phyloP scores from a whole-genome alignment of 2,329 filamentous ascomycete genomes.

The Sporothrix variecibatus region DNA sequence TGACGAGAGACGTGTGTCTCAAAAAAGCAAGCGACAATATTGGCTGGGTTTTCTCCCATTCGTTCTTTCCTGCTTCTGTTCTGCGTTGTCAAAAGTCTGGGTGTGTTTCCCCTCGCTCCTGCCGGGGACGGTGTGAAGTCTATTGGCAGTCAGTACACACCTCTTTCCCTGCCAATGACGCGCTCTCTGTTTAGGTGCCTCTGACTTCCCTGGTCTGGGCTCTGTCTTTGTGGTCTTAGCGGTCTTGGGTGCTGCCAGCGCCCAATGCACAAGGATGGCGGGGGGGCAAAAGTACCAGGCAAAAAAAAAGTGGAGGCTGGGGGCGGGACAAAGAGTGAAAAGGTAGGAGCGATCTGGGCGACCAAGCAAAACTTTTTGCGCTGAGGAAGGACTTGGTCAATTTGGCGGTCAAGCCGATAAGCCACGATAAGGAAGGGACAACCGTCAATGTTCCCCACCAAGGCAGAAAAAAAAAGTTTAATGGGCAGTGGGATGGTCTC shows the following conservation, averaged over 20 bases:
- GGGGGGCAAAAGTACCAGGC: conserved; percentile 1
- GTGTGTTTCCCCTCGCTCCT: conserved; percentile 4
- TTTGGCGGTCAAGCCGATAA: conserved; percentile 27
- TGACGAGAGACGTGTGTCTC: background rate
- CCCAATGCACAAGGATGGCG: conserved; percentile 8
- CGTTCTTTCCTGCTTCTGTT: background rate
- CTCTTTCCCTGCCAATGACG: conserved; percentile 5
- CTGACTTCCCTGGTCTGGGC: background rate
- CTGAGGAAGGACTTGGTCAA: background rate
- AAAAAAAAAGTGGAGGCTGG: conserved; percentile 22
- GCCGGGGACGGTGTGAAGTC: background rate
- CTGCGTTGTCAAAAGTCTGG: background rate
- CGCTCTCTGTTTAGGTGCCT: conserved; percentile 1
- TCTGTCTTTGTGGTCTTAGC: background rate
- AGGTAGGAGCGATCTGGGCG: background rate
- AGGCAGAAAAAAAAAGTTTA: conserved; percentile 21
- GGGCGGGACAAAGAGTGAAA: background rate
- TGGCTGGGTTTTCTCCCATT: conserved; percentile 7
- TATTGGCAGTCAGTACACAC: background rate
- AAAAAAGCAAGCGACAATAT: conserved; percentile 21
- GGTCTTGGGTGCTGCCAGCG: background rate
- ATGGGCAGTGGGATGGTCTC: conserved; percentile 7
- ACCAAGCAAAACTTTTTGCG: background rate
- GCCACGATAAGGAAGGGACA: conserved; percentile 18
- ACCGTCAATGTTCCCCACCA: background rate